Evolutionary conservation across 176 grass and related monocot genomes (phyloP), one percentile per base, ranked within the genome.

Genomic region (Panicum miliaceum): DNA sequence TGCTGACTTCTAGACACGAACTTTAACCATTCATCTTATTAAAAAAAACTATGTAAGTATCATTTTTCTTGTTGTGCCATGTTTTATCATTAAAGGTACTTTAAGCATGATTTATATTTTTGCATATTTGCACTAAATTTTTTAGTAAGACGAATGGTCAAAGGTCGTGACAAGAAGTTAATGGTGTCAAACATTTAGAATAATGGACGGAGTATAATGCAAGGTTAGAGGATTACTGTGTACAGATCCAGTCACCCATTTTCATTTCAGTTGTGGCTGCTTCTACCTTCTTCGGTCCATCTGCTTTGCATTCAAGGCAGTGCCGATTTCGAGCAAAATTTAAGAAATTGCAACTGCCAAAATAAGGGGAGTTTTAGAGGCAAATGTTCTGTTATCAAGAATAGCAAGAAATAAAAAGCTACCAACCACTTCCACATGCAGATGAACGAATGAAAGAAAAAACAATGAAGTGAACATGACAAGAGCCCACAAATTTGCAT

Each of bases 241-340:
- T 66, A 71, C 93, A 99, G 76, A 78, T 99, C 97, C 93, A 96
- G n/a, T 99, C 97, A 14, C 97, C 97, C 77, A 36, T 46, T 87
- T 96, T 99, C 91, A 94, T 96, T 84, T 89, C 89, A 63, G 45
- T 7, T 12, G 46, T 52, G 32, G 77, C 81, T 43, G 38, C 29
- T 68, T 79, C 48, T 64, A 85, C 47, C 34, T 48, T 86, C 83
- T 68, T 98, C 25, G 96, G 93, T 50, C 93, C 91, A 85, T 81
- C 85, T 88, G 41, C 71, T 78, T 95, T 95, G 72, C 93, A 95
- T 83, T 92, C 93, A 12, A 78, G 85, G 62, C 93, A 95, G 0
- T 10, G 66, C 12, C 22, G 43, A 82, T 95, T 95, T 37, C 90
- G 93, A 71, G 90, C 76, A 90, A 92, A 92, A 80, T 95, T 95